Base-by-base conservation (phyloP, 768 basidiomycete genomes). In the Rhodotorula toruloides region DNA sequence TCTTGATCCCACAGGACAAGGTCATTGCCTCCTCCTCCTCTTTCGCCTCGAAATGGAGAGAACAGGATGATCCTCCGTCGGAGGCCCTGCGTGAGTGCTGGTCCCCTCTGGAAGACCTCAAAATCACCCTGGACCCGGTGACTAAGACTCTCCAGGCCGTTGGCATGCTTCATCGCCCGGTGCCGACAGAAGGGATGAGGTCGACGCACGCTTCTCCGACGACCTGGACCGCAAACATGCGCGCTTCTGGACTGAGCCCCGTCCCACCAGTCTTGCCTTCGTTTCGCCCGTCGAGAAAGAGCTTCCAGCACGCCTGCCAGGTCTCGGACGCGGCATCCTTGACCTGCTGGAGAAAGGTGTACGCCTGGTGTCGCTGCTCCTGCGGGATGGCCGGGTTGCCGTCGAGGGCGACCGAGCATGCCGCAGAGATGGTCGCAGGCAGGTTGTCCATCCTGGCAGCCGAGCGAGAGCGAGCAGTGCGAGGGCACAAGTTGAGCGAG, bases 161-260 rank as follows among this genome's bases (percentile, higher is more conserved):
- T 32, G 8, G 11, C 17, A 16, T 32, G 7, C 49, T 34, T 1
- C 19, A 1, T 10, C 14, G 5, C n/a, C 16, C 6, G 29, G 36
- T 11, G 25, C 32, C 25, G 17, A 39, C 49, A 44, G 21, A 31
- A 17, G 61, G 55, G n/a, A 25, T 40, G 13, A 46, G n/a, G 32
- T 11, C 29, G 56, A 64, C 72, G 44, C 36, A 71, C 61, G 67
- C 69, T 46, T 75, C 71, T 11, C 65, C 72, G 12, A 74, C 69
- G 42, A 75, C 74, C 55, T 75, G 74, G 10, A 73, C 29, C 1
- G 55, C 72, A 55, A 73, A 75, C 70, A 75, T 69, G n/a, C 74
- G 42, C 42, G 67, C 71, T 50, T 75, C 48, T 32, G 55, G 39
- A 8, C 58, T 46, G 21, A 63, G 29, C 9, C 54, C 63, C 1